A percentile compares a stretch with the other conserved stretches of the same genome.
Conservation (phyloP, 176 grass and related monocot genomes). For the Hordeum vulgare region DNA sequence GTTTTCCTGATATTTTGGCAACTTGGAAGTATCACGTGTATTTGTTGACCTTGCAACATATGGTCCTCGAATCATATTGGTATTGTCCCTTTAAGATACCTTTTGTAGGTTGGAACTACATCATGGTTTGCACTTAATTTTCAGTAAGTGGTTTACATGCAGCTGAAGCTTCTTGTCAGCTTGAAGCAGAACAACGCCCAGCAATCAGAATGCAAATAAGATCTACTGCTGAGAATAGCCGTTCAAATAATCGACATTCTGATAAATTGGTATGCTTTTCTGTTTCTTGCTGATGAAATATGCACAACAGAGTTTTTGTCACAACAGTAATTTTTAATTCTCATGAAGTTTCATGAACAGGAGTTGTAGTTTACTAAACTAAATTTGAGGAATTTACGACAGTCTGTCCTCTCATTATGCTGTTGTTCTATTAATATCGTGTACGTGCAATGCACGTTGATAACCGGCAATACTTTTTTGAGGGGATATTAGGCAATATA, state of each 20-base stretch:
- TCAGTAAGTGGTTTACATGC: constrained; percentile 36
- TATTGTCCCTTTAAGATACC: not conserved
- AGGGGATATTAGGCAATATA: too few relatives aligned
- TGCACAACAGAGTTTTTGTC: not conserved
- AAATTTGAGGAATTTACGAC: not conserved
- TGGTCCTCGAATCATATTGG: not conserved
- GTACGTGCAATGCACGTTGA: too few relatives aligned
- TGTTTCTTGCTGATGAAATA: not conserved
- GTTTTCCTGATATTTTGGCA: not conserved
- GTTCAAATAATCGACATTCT: constrained; percentile 26
- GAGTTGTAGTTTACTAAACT: not conserved
- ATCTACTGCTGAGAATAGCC: constrained; percentile 44
- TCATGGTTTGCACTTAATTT: constrained; percentile 15
- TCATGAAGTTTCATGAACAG: not conserved
- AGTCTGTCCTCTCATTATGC: not conserved
- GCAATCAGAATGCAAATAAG: constrained; percentile 50
- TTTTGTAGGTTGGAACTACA: not conserved
- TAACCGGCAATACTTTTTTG: too few relatives aligned
- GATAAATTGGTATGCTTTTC: constrained; percentile 32
- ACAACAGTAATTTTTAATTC: not conserved
- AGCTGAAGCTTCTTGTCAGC: constrained; percentile 17
- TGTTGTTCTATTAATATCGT: not conserved
- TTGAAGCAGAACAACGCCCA: constrained; percentile 33
- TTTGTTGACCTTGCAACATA: not conserved
- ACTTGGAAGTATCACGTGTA: not conserved